Evolutionary conservation across 2,329 filamentous ascomycete genomes (phyloP).

Genomic region (Beauveria medogensis): DNA sequence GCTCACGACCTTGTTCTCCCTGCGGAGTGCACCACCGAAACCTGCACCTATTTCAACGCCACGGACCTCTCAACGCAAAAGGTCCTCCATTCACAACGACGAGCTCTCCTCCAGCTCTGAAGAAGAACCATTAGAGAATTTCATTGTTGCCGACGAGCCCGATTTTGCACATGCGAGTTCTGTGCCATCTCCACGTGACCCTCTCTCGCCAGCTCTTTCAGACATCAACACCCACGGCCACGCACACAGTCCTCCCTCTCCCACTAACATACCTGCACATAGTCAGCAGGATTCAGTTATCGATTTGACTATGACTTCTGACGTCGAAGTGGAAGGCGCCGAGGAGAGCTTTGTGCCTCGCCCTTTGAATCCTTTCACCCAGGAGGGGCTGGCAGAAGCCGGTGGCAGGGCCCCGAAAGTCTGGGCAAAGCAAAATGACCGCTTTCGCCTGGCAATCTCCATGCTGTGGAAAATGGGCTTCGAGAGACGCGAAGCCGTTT

Average conservation of each 20-base stretch:
- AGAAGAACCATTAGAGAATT: constrained; percentile 33
- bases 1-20: constrained; percentile 38
- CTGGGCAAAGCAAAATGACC: constrained; percentile 18
- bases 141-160: constrained; percentile 35
- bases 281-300: constrained; percentile 13
- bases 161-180: neutral
- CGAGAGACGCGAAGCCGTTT: constrained; percentile 17
- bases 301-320: constrained; percentile 12
- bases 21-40: constrained; percentile 18
- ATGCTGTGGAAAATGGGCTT: constrained; percentile 19
- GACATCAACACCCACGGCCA: neutral
- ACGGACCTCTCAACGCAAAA: constrained; percentile 13
- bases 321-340: neutral
- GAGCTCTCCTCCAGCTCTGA: constrained; percentile 45
- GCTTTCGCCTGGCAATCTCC: constrained; percentile 21
- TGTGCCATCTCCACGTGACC: neutral
- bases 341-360: neutral
- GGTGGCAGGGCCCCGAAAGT: constrained; percentile 7
- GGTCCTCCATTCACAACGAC: constrained; percentile 22
- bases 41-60: constrained; percentile 21
- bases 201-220: neutral
- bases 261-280: neutral
- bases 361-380: neutral
- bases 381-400: constrained; percentile 4
- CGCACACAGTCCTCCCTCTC: neutral